These are phyloP conservation scores for Cyberlindnera galapagoensis DNA, from an alignment of 805 yeast species.

Conservation along the genomic window DNA sequence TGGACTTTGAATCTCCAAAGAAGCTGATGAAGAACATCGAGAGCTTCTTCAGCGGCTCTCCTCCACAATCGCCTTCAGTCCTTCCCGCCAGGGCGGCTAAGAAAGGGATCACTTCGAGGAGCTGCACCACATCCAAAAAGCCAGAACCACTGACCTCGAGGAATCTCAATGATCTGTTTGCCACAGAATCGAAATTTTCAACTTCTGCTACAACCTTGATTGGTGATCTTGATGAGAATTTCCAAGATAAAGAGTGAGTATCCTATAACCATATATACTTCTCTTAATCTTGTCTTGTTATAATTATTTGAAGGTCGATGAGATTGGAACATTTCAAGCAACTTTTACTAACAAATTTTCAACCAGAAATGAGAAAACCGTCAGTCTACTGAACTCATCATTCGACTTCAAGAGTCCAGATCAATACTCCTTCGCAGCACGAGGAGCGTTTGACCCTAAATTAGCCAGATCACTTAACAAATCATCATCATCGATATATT, in stretches of 20 bases:
- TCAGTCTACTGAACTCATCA: too few relatives aligned
- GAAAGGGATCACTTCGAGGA: constrained; percentile 11
- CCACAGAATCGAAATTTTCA: constrained; percentile 20
- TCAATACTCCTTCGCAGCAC: too few relatives aligned
- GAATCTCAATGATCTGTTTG: constrained; percentile 13
- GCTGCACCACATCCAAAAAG: constrained; percentile 18
- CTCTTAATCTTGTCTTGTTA: too few relatives aligned
- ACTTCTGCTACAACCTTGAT: constrained; percentile 34
- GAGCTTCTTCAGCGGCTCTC: constrained; percentile 16
- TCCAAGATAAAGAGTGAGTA: constrained; percentile 27
- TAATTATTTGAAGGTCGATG: too few relatives aligned
- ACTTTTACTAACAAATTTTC: too few relatives aligned
- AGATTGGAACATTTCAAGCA: too few relatives aligned
- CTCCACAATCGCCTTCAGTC: constrained; percentile 24
- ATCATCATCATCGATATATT: too few relatives aligned
- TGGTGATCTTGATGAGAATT: constrained; percentile 32
- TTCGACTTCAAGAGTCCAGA: too few relatives aligned
- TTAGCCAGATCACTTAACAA: too few relatives aligned
- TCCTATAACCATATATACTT: too few relatives aligned
- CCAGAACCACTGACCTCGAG: constrained; percentile 8
- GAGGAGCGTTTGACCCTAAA: too few relatives aligned
- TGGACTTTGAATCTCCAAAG: constrained; percentile 21
- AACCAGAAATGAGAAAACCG: too few relatives aligned
- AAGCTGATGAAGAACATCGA: constrained; percentile 18
- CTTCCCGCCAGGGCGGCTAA: constrained; percentile 11